Base-by-base conservation (phyloP, 202 grass and related monocot genomes). In the Setaria italica region DNA sequence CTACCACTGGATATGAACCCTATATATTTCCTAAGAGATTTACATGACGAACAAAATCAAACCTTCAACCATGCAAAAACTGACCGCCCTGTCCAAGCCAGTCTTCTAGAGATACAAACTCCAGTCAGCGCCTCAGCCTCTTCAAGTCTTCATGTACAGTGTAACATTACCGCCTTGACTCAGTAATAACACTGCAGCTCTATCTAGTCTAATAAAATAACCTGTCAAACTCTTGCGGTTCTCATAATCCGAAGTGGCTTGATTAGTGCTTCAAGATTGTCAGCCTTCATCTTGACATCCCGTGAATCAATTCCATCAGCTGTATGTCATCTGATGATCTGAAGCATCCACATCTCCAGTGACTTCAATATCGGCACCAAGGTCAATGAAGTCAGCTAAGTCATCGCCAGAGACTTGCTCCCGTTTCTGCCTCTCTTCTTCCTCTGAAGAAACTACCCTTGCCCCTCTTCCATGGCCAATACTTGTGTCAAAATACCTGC, bases 401-500 rank as follows among this genome's bases (percentile, higher is more conserved):
- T 77, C 72, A 9, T 80, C 88, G 19, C 64, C 64, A 62, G 80
- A 74, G 80, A 87, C 55, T 80, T 76, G 82, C 50, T 84, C 55
- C 4, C 1, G 17, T 83, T 94, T 94, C 66, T 91, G 84, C 19
- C 30, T 60, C 32, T 67, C 76, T 20, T 78, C 62, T 82, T 84
- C 72, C 13, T 43, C 86, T 42, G 47, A 85, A 37, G 62, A 85
- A 87, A 85, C 70, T 87, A 49, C 83, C 30, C 68, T 63, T 10
- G 76, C 62, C 86, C 78, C 88, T 13, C 74, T 62, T 46, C 46
- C 50, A 42, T 63, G 82, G n/a, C 57, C 69, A 75, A 94, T 84
- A 45, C 80, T 87, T n/a, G 90, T 87, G 46, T 94, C 90, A 66
- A 99, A 99, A 65, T 99, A 96, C 15, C 97, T 84, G 0, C 90